Evolutionary conservation across 768 basidiomycete species (phyloP), one percentile per base, ranked within the genome.

Genomic region (Saitozyma podzolica): DNA sequence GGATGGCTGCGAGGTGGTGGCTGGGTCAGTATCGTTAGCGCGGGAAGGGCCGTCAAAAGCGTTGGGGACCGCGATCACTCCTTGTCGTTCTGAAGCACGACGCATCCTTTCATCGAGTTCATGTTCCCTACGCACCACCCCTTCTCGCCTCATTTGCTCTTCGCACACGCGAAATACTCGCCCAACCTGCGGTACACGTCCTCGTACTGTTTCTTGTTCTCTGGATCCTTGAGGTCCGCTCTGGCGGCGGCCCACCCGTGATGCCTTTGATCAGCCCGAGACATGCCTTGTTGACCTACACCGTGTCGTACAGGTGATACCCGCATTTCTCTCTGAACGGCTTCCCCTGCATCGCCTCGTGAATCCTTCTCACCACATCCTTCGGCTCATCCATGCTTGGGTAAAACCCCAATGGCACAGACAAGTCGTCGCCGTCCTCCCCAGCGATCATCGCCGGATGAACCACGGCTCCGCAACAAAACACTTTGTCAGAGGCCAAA

Each of bases 191-290:
- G 64, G 68, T 87, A 87, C n/a, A 87, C 81, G 59, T 87, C 84
- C 65, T 86, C 81, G 61, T 78, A 87, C 83, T 85, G 84, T 72
- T 84, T 84, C 73, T 83, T 83, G 75, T 86, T 87, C 61, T 86
- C 85, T 19, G 80, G 74, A 56, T 87, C 80, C 37, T 82, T 80
- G 57, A 87, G 80, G 72, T 88, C 80, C 1, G 82, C 86, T 52
- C 86, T 81, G 3, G 87, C 87, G 17, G 86, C 87, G 6, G 86
- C 75, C 75, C 75, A 88, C 41, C 86, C 86, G 66, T 88, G 87
- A 79, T 85, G 64, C 82, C 84, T 84, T 50, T 8, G 13, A 43
- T 17, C 11, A 39, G 47, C 20, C 47, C 8, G 8, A 52, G 50
- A 52, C 7, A 13, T 16, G 45, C 19, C 29, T 29, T 29, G 29